A percentile compares a stretch with the other conserved stretches of the same genome.
Conservation (phyloP, 1,139 yeast species). For the Hemisphaericaspora subhashii region DNA sequence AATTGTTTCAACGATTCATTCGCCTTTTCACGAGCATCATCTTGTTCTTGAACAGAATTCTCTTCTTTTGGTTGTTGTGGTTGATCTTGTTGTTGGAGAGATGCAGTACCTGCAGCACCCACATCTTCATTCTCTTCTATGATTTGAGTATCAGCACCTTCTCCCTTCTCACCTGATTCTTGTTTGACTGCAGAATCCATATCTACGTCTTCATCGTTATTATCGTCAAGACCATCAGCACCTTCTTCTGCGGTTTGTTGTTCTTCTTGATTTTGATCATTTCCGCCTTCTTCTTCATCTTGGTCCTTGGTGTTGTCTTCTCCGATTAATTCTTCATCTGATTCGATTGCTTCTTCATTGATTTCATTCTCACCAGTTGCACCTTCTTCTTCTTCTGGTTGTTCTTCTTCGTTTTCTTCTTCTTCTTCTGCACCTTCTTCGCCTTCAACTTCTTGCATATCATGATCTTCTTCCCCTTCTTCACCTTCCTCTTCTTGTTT, state of each 20-base stretch:
- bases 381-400: conserved; percentile 23
- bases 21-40: conserved; percentile 70
- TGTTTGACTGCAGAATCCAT: conserved; percentile 71
- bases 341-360: conserved; percentile 30
- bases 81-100: conserved; percentile 39
- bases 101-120: conserved; percentile 69
- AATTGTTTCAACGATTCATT: conserved; percentile 79
- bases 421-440: conserved; percentile 22
- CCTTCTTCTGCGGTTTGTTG: conserved; percentile 33
- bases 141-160: conserved; percentile 74
- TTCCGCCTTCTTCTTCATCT: conserved; percentile 24
- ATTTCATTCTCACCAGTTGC: conserved; percentile 23
- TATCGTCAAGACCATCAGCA: conserved; percentile 52
- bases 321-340: conserved; percentile 21
- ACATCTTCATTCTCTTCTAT: conserved; percentile 67
- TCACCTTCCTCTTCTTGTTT: conserved; percentile 16
- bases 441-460: conserved; percentile 20
- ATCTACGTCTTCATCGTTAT: conserved; percentile 53
- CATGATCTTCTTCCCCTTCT: conserved; percentile 23
- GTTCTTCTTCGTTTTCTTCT: conserved; percentile 24
- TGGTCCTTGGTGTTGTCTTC: conserved; percentile 19
- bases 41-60: conserved; percentile 50
- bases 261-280: conserved; percentile 27
- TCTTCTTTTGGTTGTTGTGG: conserved; percentile 31
- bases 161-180: conserved; percentile 67